Evolutionary conservation across 805 yeast species (phyloP), one percentile per base, ranked within the genome.

Genomic region (Cyberlindnera euphorbiae): DNA sequence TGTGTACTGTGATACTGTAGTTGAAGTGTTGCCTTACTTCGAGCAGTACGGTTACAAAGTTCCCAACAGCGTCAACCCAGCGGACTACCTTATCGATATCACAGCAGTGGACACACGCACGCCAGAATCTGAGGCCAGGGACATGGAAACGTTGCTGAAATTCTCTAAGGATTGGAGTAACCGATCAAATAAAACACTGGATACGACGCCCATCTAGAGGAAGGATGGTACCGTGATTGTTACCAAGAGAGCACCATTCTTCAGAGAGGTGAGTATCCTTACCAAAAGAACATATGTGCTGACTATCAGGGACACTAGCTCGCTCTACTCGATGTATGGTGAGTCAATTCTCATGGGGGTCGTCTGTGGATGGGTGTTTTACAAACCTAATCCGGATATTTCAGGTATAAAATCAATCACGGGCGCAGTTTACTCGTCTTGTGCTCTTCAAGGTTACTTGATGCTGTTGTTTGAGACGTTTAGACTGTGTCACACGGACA

Each of bases 341-440:
- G 56, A 50, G 26, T 38, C 53, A 1, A 38, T 45, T 10, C 17
- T 47, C 16, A 53, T 54, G 55, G 58, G 50, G 4, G 16, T 43
- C n/a, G 39, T 54, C 23, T 62, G 74, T 28, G 95, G 95, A 0
- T 84, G 93, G 89, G 73, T 86, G 30, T 87, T 79, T 51, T 81
- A 59, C 53, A 73, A 73, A 41, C 89, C 89, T 2, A 71, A 69
- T 5, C 63, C 67, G 8, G 64, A 71, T 19, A 41, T 78, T 15
- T 64, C 76, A 1, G 95, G 95, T 4, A 67, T 83, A 8, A 60
- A 93, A 39, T 71, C 94, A 0, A 54, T 52, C 4, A 55, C 71
- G 22, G 73, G 76, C 14, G 67, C 77, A 1, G 42, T 77, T 2
- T 80, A 79, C 52, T 66, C 72, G 3, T 61, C 77, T 0, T 62